These are phyloP conservation scores for Neonothopanus nambi DNA, from an alignment of 1,284 basidiomycete genomes.

Conservation along the genomic window DNA sequence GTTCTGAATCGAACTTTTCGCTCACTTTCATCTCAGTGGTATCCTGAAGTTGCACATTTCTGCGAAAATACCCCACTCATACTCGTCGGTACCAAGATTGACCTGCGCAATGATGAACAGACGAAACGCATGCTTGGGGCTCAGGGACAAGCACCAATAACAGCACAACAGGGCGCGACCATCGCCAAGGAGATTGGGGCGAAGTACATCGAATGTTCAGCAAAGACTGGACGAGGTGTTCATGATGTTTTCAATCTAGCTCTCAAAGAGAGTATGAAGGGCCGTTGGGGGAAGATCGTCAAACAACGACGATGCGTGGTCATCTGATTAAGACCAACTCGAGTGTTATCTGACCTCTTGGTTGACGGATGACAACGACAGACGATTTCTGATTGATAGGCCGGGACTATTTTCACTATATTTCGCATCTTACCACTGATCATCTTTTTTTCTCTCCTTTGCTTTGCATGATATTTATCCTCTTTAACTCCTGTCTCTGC, in stretches of 20 bases:
- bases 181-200: conserved; percentile 93
- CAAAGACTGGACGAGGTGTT: conserved; percentile 88
- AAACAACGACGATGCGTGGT: conserved; percentile 79
- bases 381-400: conserved; percentile 7
- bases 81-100: conserved; percentile 92
- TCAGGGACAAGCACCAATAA: conserved; percentile 86
- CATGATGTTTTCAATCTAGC: conserved; percentile 93
- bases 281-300: conserved; percentile 71
- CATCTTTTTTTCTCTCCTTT: background rate
- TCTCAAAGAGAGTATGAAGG: conserved; percentile 83
- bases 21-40: conserved; percentile 67
- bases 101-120: conserved; percentile 85
- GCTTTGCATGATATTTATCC: conserved; percentile 8
- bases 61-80: conserved; percentile 93
- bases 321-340: conserved; percentile 40
- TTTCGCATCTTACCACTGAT: conserved; percentile 11
- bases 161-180: conserved; percentile 73
- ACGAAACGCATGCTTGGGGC: conserved; percentile 91
- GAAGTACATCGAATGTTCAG: conserved; percentile 94
- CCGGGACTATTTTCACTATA: conserved; percentile 26
- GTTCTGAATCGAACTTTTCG: conserved; percentile 7
- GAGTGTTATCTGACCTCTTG: background rate
- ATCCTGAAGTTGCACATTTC: conserved; percentile 96
- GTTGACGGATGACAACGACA: background rate
- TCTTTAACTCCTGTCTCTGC: background rate